phyloP scores from a whole-genome alignment of 2,329 filamentous ascomycete species.

The Xylariales sp. region DNA sequence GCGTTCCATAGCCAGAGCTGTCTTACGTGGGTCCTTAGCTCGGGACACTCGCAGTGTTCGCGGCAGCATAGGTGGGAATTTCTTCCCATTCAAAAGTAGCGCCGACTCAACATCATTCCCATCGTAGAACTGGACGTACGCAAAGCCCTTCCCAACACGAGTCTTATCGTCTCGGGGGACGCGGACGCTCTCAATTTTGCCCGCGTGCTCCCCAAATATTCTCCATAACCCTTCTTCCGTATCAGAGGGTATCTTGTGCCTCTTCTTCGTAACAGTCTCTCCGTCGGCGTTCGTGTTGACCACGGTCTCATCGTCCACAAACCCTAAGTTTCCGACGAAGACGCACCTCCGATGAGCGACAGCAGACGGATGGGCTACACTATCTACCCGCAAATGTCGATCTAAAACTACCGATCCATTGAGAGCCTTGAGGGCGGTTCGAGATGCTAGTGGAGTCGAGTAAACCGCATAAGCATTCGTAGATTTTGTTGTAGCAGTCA shows the following conservation, averaged over 20 bases:
- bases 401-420: constrained; percentile 88
- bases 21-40: constrained; percentile 79
- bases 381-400: constrained; percentile 90
- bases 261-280: constrained; percentile 76
- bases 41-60: constrained; percentile 86
- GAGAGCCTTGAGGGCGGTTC: constrained; percentile 78
- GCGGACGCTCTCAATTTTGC: constrained; percentile 91
- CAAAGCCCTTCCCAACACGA: constrained; percentile 94
- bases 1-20: constrained; percentile 62
- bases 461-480: constrained; percentile 97
- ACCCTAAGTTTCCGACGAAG: constrained; percentile 95
- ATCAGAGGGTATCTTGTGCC: constrained; percentile 80
- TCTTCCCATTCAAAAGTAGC: constrained; percentile 87
- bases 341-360: constrained; percentile 90
- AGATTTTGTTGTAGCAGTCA: constrained; percentile 90
- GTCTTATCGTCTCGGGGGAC: constrained; percentile 91
- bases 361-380: constrained; percentile 85
- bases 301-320: constrained; percentile 90
- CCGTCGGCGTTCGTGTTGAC: constrained; percentile 73
- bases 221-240: constrained; percentile 94
- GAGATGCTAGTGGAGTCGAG: constrained; percentile 77
- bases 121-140: constrained; percentile 96
- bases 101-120: constrained; percentile 91
- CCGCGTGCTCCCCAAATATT: constrained; percentile 76
- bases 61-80: constrained; percentile 93